These are phyloP conservation scores for Triglochin maritima DNA, from an alignment of 106 monocot genomes.

Conservation along the genomic window DNA sequence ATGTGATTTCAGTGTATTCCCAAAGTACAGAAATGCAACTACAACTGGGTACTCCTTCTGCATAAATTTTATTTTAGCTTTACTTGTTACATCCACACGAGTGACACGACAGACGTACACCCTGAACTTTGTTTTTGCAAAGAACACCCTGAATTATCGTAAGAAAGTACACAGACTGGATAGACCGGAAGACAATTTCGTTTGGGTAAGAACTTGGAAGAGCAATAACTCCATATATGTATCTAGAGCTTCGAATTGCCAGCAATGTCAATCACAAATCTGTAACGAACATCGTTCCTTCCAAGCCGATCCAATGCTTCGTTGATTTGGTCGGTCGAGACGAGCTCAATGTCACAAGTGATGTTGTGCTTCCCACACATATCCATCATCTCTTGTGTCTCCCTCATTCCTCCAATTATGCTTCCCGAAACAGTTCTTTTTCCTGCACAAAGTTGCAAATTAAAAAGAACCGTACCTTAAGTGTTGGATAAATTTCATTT, in stretches of 20 bases:
- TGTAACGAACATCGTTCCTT: conserved; percentile 70
- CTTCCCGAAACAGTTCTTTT: conserved; percentile 27
- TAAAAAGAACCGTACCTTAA: background rate
- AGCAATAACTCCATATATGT: background rate
- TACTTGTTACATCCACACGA: too few relatives aligned
- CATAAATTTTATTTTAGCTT: too few relatives aligned
- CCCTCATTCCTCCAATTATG: conserved; percentile 67
- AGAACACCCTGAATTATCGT: too few relatives aligned
- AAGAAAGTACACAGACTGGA: too few relatives aligned
- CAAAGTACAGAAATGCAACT: too few relatives aligned
- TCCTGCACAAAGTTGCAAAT: background rate
- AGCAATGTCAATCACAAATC: conserved; percentile 73
- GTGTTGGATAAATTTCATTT: background rate
- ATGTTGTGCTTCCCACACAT: conserved; percentile 67
- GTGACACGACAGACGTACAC: too few relatives aligned
- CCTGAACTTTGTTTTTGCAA: too few relatives aligned
- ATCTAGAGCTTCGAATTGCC: conserved; percentile 10
- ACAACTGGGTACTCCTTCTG: too few relatives aligned
- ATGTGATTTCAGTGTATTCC: too few relatives aligned
- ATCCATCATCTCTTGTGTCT: conserved; percentile 93
- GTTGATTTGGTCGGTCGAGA: conserved; percentile 41
- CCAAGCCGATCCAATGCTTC: conserved; percentile 52
- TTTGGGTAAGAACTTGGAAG: background rate
- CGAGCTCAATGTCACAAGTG: conserved; percentile 57
- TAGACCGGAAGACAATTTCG: background rate